Evolutionary conservation across 208 protist species (phyloP).

Genomic region (Trypanosoma caninum): DNA sequence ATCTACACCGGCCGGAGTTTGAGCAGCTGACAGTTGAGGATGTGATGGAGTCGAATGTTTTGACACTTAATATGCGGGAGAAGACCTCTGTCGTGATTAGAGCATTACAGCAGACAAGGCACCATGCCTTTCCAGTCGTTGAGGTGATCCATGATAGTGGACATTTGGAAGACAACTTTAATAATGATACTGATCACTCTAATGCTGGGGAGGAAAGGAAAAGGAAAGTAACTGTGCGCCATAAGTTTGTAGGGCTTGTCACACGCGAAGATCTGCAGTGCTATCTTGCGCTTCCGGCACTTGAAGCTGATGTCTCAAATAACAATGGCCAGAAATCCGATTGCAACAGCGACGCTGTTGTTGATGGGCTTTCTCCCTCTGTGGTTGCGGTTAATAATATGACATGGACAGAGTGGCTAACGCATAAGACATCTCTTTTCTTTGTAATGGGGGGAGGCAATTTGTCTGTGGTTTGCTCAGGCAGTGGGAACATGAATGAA

Average conservation of each 20-base stretch:
- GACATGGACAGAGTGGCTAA: constrained; percentile 72
- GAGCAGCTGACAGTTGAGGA: constrained; percentile 85
- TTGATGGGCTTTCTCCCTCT: constrained; percentile 36
- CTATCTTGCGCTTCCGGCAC: constrained; percentile 63
- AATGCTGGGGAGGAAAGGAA: not conserved
- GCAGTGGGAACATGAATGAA: not conserved
- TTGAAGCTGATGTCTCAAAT: constrained; percentile 10
- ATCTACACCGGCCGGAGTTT: constrained; percentile 70
- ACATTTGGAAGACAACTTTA: not conserved
- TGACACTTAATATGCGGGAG: constrained; percentile 61
- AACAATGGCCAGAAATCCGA: not conserved
- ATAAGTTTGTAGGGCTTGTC: constrained; percentile 85
- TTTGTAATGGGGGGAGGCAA: constrained; percentile 29
- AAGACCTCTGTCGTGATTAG: constrained; percentile 68
- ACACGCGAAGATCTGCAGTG: constrained; percentile 85
- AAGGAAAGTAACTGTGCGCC: constrained; percentile 22
- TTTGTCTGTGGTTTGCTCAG: constrained; percentile 15
- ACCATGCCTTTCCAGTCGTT: constrained; percentile 94
- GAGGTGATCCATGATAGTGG: constrained; percentile 33
- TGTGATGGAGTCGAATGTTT: constrained; percentile 87
- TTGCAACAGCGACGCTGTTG: constrained; percentile 37
- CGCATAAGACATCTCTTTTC: constrained; percentile 73
- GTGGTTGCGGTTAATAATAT: constrained; percentile 49
- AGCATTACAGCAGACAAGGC: constrained; percentile 59
- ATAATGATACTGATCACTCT: not conserved